Conservation (phyloP, 2,329 filamentous ascomycete species). For the Cercospora zeina region DNA sequence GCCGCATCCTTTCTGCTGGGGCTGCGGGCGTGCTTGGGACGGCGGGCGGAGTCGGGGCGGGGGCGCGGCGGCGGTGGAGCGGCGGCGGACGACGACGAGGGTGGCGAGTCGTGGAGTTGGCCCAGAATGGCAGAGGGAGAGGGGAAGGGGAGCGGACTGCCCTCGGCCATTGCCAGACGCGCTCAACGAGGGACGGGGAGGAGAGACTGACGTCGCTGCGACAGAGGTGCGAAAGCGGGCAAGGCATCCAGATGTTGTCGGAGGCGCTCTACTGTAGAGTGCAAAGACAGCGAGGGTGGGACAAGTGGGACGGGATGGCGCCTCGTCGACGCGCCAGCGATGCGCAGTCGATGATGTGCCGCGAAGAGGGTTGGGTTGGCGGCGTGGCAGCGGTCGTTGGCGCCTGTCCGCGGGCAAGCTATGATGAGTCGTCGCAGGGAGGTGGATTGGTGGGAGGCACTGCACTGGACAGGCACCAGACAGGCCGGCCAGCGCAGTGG, state of each 20-base stretch:
- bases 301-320: not conserved
- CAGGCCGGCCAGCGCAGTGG: not conserved
- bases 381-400: not conserved
- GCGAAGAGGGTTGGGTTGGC: not conserved
- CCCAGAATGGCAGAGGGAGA: conserved; percentile 58
- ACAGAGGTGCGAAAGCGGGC: conserved; percentile 1
- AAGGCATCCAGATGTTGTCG: conserved; percentile 8
- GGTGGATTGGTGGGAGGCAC: too few relatives aligned
- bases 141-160: conserved; percentile 56
- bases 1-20: conserved; percentile 28
- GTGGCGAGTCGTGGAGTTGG: conserved; percentile 16
- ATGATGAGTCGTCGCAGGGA: too few relatives aligned
- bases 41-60: conserved; percentile 29
- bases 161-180: conserved; percentile 50
- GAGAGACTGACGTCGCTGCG: not conserved
- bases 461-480: too few relatives aligned
- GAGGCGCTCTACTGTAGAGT: not conserved
- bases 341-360: not conserved
- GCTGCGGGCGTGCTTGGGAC: conserved; percentile 37
- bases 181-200: not conserved
- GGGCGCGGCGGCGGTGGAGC: conserved; percentile 28
- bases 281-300: conserved; percentile 3
- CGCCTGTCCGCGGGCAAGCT: not conserved
- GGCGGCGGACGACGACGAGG: conserved; percentile 35
- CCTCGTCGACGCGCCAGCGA: not conserved